A percentile compares a stretch with the other conserved stretches of the same genome.
These are phyloP conservation scores for Euphorbia schlechtendalii DNA, from an alignment of 441 rosid genomes.

Conservation along the genomic window DNA sequence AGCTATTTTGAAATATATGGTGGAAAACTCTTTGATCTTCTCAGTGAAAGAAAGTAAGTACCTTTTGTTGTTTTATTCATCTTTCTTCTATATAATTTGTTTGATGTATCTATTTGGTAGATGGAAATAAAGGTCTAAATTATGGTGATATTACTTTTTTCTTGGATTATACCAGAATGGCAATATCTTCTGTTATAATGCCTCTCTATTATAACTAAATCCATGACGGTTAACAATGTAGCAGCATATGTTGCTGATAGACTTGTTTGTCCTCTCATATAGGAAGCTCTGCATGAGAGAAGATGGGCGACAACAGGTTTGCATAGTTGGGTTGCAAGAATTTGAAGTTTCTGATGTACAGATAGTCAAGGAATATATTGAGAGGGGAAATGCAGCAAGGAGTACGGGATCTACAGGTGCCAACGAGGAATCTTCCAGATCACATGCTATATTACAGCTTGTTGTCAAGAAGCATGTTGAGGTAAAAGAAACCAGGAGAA, in stretches of 20 bases:
- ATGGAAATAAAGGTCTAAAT: conserved; percentile 8
- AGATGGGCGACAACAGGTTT: conserved; percentile 98
- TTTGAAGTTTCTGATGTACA: conserved; percentile 92
- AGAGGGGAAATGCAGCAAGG: conserved; percentile 87
- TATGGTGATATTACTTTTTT: too few species aligned
- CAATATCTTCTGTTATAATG: background rate
- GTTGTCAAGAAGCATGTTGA: conserved; percentile 83
- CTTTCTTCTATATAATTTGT: background rate
- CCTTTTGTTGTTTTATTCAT: too few species aligned
- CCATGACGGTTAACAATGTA: conserved; percentile 10
- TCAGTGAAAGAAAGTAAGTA: conserved; percentile 80
- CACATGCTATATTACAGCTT: conserved; percentile 98
- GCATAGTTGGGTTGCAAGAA: conserved; percentile 98
- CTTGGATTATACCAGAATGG: too few species aligned
- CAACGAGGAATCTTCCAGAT: conserved; percentile 98
- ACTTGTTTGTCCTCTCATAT: conserved; percentile 22
- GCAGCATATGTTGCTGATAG: conserved; percentile 20
- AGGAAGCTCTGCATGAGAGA: conserved; percentile 99
- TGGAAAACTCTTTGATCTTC: conserved; percentile 94
- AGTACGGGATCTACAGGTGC: conserved; percentile 99
- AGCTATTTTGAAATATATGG: conserved; percentile 97
- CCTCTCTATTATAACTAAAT: conserved; percentile 5
- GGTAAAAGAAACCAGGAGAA: conserved; percentile 77
- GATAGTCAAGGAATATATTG: conserved; percentile 89
- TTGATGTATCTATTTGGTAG: conserved; percentile 4